Base-by-base conservation (phyloP, 306 rosid genomes). In the Clitoria ternatea region DNA sequence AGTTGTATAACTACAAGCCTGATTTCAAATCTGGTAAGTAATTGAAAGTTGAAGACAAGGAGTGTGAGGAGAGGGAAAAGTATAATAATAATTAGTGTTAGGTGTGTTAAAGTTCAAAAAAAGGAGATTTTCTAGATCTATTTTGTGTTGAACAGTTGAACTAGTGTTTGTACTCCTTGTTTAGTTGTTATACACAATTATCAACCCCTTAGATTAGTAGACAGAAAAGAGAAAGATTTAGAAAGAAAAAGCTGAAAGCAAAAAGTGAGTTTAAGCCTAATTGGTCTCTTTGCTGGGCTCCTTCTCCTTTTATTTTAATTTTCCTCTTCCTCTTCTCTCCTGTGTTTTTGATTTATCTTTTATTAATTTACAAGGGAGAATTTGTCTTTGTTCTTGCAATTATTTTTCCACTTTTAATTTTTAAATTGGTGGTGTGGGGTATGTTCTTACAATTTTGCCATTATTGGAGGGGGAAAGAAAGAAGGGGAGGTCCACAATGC, bases 201-300 rank as follows among this genome's bases (percentile, higher is more conserved):
- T 80, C 74, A 81, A 66, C 63, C 81, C 70, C 18, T n/a, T n/a
- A 62, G 43, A 18, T 79, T 74, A 27, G 53, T n/a, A 74, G 81
- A 77, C 78, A 80, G 69, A 75, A 76, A 77, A 62, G 80, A 62
- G 80, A 79, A 43, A 64, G 73, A 69, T 75, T 77, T 74, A 79
- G 87, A 77, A 83, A 75, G 78, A 39, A n/a, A n/a, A n/a, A n/a
- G n/a, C n/a, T n/a, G n/a, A n/a, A n/a, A n/a, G n/a, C n/a, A n/a
- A n/a, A 77, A 81, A 69, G 77, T 56, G 72, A 22, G 54, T 44
- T 30, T n/a, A 32, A 72, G 76, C 52, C 75, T 76, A 61, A 55
- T 73, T 75, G 66, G 62, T 43, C 48, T 15, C 27, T 55, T 74
- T 56, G 65, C 32, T n/a, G n/a, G n/a, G n/a, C n/a, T n/a, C n/a